These are phyloP conservation scores for Trichoderma breve DNA, from an alignment of 2,329 filamentous ascomycete genomes.

Conservation along the genomic window DNA sequence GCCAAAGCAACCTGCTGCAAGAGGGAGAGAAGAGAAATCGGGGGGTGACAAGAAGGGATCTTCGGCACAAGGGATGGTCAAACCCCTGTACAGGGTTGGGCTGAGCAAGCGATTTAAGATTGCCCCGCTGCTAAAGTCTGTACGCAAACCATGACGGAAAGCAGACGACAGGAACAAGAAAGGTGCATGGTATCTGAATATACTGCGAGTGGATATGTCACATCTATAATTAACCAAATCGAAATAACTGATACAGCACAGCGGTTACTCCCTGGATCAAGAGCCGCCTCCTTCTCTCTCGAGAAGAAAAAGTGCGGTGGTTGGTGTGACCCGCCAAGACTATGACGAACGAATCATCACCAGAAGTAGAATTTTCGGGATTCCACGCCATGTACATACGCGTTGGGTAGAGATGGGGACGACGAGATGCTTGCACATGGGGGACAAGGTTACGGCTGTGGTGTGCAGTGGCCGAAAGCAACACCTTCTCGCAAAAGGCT, in stretches of 20 bases:
- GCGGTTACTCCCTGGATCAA: not conserved
- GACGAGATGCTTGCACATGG: not conserved
- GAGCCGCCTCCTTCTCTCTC: not conserved
- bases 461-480: not conserved
- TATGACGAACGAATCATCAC: not conserved
- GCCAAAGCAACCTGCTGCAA: constrained; percentile 2
- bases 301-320: not conserved
- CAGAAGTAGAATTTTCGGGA: not conserved
- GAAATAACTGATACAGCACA: not conserved
- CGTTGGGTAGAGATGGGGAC: constrained; percentile 5
- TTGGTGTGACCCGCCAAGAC: constrained; percentile 1
- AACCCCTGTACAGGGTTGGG: constrained; percentile 49
- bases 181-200: not conserved
- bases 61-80: constrained; percentile 28
- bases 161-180: not conserved
- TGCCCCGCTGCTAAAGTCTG: constrained; percentile 50
- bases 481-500: not conserved
- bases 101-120: constrained; percentile 51
- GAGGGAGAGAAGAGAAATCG: constrained; percentile 9
- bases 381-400: not conserved
- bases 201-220: not conserved
- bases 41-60: constrained; percentile 19
- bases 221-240: not conserved
- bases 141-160: constrained; percentile 39
- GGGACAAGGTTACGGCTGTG: not conserved